phyloP scores from a whole-genome alignment of 106 monocot genomes.

The Triglochin maritima region DNA sequence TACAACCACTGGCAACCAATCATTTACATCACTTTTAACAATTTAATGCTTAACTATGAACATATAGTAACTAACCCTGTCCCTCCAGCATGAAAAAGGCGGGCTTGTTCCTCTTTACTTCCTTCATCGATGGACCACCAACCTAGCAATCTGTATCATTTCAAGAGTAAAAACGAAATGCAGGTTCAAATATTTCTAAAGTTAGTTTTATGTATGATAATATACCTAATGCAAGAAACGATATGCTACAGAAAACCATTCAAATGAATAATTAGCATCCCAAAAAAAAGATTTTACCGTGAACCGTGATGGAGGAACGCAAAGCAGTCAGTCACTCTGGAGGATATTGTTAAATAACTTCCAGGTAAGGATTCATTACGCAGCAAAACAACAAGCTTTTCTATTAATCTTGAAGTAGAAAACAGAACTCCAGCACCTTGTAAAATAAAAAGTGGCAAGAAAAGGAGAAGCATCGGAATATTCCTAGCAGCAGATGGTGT shows the following conservation, averaged over 20 bases:
- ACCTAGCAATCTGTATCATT: slow-evolving; percentile 54
- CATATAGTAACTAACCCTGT: slow-evolving; percentile 38
- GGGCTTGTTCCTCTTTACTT: slow-evolving; percentile 94
- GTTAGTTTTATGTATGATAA: too few species aligned
- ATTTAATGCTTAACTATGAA: not conserved
- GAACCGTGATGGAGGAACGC: slow-evolving; percentile 90
- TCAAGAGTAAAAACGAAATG: not conserved
- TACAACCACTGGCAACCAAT: too few species aligned
- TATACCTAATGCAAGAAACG: too few species aligned
- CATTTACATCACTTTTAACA: not conserved
- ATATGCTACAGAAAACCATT: too few species aligned
- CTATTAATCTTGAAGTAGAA: slow-evolving; percentile 63
- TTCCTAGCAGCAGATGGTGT: slow-evolving; percentile 62
- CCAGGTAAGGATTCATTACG: slow-evolving; percentile 40
- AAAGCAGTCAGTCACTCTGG: slow-evolving; percentile 63
- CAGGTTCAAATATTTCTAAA: not conserved
- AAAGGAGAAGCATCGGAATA: slow-evolving; percentile 62
- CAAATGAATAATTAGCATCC: not conserved
- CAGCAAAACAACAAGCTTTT: slow-evolving; percentile 69
- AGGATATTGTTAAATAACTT: slow-evolving; percentile 54
- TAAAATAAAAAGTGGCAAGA: slow-evolving; percentile 74
- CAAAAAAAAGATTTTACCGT: slow-evolving; percentile 31
- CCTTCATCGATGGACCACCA: slow-evolving; percentile 99
- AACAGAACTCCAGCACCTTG: slow-evolving; percentile 81
- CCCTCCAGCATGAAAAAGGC: slow-evolving; percentile 50